These are phyloP conservation scores for Tetrapisispora arboricola DNA, from an alignment of 805 yeast genomes.

Conservation along the genomic window DNA sequence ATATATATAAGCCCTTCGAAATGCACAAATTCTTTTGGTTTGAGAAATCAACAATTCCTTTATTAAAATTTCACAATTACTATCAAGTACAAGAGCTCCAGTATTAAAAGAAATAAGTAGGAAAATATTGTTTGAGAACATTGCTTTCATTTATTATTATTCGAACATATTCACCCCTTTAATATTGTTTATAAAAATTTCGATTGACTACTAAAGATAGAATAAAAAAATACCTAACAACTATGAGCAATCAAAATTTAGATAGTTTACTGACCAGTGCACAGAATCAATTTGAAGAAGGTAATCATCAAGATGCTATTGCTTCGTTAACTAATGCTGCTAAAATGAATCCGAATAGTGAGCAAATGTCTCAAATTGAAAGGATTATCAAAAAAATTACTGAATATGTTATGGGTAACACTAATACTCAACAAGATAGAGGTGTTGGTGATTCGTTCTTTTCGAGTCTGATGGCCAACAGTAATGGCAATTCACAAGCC, in stretches of 20 bases:
- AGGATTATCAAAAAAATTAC: constrained; percentile 14
- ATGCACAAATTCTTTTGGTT: no score
- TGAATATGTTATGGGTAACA: constrained; percentile 11
- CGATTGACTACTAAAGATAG: neutral
- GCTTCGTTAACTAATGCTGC: constrained; percentile 22
- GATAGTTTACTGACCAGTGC: constrained; percentile 16
- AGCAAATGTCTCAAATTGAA: constrained; percentile 19
- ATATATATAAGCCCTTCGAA: no score
- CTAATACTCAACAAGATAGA: constrained; percentile 5
- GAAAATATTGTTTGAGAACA: no score
- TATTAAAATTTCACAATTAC: no score
- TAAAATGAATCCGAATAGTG: constrained; percentile 14
- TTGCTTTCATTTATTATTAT: no score
- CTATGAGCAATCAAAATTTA: neutral
- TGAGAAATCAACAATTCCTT: no score
- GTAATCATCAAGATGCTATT: constrained; percentile 22
- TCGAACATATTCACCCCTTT: no score
- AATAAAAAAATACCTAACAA: neutral
- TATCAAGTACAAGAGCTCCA: no score
- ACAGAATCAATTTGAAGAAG: constrained; percentile 13
- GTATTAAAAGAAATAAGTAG: no score
- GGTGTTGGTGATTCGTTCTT: constrained; percentile 17
- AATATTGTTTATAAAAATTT: no score
- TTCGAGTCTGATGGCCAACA: constrained; percentile 13
- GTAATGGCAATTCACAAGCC: constrained; percentile 18